Evolutionary conservation across 169 alveolate genomes (phyloP).

Genomic region (Eimeria praecox): DNA sequence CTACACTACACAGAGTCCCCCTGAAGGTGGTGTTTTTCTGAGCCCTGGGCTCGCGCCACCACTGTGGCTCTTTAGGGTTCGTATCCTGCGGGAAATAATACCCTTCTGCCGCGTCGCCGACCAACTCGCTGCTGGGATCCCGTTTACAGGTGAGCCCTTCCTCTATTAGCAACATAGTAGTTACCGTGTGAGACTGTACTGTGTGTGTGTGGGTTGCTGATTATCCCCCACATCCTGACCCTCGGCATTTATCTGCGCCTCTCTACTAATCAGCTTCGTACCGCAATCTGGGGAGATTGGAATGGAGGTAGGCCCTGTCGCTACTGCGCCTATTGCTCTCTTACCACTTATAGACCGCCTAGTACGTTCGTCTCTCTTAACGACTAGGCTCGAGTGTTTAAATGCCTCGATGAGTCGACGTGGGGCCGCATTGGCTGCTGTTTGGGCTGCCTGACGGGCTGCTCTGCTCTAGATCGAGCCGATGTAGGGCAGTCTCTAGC

Average conservation of each 20-base stretch:
- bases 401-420: background rate
- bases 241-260: background rate
- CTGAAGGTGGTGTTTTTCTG: background rate
- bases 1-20: background rate
- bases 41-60: background rate
- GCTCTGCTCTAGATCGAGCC: background rate
- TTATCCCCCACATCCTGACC: background rate
- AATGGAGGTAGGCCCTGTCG: background rate
- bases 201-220: conserved; percentile 20
- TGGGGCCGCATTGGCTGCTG: conserved; percentile 1
- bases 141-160: background rate
- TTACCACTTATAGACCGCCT: background rate
- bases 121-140: background rate
- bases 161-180: background rate
- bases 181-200: background rate
- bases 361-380: conserved; percentile 3
- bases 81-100: background rate
- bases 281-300: background rate
- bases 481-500: background rate
- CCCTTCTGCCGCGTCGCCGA: background rate
- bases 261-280: background rate
- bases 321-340: background rate
- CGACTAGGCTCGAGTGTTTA: background rate
- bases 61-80: background rate
- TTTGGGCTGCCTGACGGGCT: background rate